These are phyloP conservation scores for Candida albicans DNA, from an alignment of 1,139 yeast genomes.

Conservation along the genomic window DNA sequence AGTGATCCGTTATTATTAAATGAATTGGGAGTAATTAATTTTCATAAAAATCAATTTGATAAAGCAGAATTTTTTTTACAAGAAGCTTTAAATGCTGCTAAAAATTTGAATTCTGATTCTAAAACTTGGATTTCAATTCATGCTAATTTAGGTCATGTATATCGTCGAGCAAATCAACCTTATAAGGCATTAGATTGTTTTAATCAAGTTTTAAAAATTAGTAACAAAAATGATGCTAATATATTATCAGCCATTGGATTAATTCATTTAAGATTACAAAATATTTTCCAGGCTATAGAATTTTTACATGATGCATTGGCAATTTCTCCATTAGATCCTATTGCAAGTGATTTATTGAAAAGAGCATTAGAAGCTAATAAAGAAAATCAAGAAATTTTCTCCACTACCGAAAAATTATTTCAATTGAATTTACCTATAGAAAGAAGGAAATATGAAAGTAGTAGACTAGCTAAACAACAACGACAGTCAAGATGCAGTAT, in stretches of 20 bases:
- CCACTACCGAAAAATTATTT: conserved; percentile 17
- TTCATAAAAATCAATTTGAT: conserved; percentile 67
- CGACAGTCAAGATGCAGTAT: not conserved
- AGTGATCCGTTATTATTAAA: conserved; percentile 85
- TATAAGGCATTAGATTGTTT: conserved; percentile 74
- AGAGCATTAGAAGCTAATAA: conserved; percentile 77
- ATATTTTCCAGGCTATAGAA: conserved; percentile 67
- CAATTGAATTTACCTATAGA: conserved; percentile 21
- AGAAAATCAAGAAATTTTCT: conserved; percentile 27
- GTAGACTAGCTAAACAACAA: not conserved
- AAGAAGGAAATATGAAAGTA: conserved; percentile 4
- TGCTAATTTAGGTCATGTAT: conserved; percentile 89
- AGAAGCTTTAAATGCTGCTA: conserved; percentile 73
- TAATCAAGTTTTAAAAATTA: conserved; percentile 67
- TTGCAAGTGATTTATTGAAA: conserved; percentile 76
- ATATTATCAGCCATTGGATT: conserved; percentile 83
- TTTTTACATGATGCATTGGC: conserved; percentile 81
- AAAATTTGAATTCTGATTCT: conserved; percentile 70
- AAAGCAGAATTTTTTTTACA: conserved; percentile 72
- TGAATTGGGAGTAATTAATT: conserved; percentile 88
- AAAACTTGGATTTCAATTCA: conserved; percentile 86
- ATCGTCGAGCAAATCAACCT: conserved; percentile 63
- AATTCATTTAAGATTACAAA: conserved; percentile 70
- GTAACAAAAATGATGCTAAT: conserved; percentile 69
- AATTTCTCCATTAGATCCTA: conserved; percentile 75